These are phyloP conservation scores for Klebsormidium nitens DNA, from an alignment of 139 green algal genomes.

Conservation along the genomic window DNA sequence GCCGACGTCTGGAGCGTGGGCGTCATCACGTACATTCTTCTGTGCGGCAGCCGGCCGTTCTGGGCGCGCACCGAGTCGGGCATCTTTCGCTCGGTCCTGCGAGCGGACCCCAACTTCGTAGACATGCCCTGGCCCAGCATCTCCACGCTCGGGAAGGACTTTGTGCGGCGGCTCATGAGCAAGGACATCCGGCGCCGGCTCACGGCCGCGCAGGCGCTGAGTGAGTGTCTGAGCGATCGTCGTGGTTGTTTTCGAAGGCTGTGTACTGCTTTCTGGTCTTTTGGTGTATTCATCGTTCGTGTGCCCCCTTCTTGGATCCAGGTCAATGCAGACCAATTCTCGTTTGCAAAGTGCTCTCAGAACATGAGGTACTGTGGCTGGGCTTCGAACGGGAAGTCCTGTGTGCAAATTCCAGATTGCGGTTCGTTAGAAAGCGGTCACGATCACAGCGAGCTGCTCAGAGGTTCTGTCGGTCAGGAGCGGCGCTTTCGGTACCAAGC, in stretches of 20 bases:
- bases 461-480: too few relatives aligned
- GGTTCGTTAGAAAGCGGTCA: too few relatives aligned
- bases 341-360: neutral
- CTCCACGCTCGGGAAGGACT: slow-evolving; percentile 43
- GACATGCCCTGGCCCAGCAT: slow-evolving; percentile 66
- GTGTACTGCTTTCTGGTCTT: neutral
- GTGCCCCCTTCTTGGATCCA: neutral
- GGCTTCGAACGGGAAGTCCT: neutral
- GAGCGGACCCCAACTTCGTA: slow-evolving; percentile 56
- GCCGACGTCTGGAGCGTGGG: slow-evolving; percentile 87
- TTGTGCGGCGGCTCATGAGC: slow-evolving; percentile 47
- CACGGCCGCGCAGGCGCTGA: slow-evolving; percentile 23
- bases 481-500: too few relatives aligned
- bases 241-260: neutral
- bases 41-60: slow-evolving; percentile 87
- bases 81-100: slow-evolving; percentile 50
- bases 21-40: slow-evolving; percentile 97
- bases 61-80: slow-evolving; percentile 57
- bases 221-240: slow-evolving; percentile 7
- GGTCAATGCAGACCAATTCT: neutral
- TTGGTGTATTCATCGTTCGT: neutral
- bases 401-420: too few relatives aligned
- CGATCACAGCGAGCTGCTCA: too few relatives aligned
- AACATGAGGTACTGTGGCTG: neutral
- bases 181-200: slow-evolving; percentile 20